Percentiles rank a stretch among this genome's conserved stretches.
Conservation (phyloP, 2,329 filamentous ascomycete genomes). For the Trichoderma asperellum region DNA sequence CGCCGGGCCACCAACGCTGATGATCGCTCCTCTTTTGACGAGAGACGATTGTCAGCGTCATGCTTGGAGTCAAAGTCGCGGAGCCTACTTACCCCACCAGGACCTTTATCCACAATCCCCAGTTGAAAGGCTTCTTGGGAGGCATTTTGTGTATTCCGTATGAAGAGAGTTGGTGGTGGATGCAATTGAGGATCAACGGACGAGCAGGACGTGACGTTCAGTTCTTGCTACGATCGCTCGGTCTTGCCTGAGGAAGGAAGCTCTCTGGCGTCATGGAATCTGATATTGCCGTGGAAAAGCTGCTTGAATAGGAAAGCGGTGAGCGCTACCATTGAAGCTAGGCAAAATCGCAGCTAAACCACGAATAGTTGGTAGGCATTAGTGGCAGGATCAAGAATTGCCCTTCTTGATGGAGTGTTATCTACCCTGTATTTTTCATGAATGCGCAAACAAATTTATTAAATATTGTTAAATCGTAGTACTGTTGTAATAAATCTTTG, state of each 20-base stretch:
- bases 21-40: conserved; percentile 63
- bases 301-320: conserved; percentile 18
- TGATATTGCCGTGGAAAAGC: conserved; percentile 12
- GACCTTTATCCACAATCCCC: conserved; percentile 71
- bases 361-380: background rate
- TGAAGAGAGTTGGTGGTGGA: background rate
- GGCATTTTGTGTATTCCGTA: conserved; percentile 34
- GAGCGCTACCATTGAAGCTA: background rate
- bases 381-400: no score
- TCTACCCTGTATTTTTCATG: background rate
- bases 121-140: conserved; percentile 56
- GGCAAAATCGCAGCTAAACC: background rate
- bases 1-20: conserved; percentile 83
- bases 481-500: no score
- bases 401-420: background rate
- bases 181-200: background rate
- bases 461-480: no score
- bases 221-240: background rate
- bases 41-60: conserved; percentile 28
- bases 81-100: conserved; percentile 61
- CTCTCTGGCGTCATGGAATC: conserved; percentile 27
- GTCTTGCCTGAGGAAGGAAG: conserved; percentile 7
- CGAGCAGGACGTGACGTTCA: background rate
- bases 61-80: conserved; percentile 7
- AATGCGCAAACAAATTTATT: background rate